A percentile compares a stretch with the other conserved stretches of the same genome.
phyloP scores from a whole-genome alignment of 2,329 filamentous ascomycete genomes.

The Aspergillus candidus region DNA sequence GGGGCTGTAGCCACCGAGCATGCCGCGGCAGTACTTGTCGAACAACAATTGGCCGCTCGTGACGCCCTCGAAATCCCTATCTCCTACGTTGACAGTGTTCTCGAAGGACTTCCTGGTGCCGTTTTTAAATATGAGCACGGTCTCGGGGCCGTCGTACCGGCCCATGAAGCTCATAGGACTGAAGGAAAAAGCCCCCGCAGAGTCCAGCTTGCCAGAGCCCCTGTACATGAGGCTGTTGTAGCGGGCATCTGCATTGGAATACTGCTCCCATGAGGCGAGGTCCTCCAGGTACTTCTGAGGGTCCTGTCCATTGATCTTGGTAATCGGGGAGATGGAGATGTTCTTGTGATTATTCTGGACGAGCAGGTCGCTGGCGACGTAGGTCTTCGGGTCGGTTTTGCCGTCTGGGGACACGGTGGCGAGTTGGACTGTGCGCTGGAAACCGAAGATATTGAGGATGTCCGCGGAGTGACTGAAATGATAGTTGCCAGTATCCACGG shows the following conservation, averaged over 20 bases:
- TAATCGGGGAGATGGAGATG: slow-evolving; percentile 19
- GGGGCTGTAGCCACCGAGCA: slow-evolving; percentile 3
- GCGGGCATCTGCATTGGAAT: slow-evolving; percentile 26
- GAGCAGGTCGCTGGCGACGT: slow-evolving; percentile 12
- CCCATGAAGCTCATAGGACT: slow-evolving; percentile 7
- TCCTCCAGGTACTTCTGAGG: slow-evolving; percentile 20
- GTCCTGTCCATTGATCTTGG: slow-evolving; percentile 26
- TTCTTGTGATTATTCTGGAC: slow-evolving; percentile 7
- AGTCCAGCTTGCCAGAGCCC: neutral
- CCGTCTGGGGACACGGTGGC: slow-evolving; percentile 7
- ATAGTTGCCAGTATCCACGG: slow-evolving; percentile 6
- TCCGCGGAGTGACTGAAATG: slow-evolving; percentile 7
- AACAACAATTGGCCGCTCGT: slow-evolving; percentile 38
- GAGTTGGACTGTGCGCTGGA: slow-evolving; percentile 2
- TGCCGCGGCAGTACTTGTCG: slow-evolving; percentile 28
- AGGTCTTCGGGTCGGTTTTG: neutral
- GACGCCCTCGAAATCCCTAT: slow-evolving; percentile 24
- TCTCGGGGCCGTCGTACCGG: slow-evolving; percentile 22
- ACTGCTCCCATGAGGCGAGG: slow-evolving; percentile 13
- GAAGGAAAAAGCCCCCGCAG: neutral
- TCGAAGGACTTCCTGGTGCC: slow-evolving; percentile 13
- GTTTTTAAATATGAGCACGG: slow-evolving; percentile 27
- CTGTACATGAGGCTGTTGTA: slow-evolving; percentile 28
- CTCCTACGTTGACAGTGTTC: neutral
- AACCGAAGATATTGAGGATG: slow-evolving; percentile 7